Evolutionary conservation across 108 stramenopile species (phyloP), one percentile per base, ranked within the genome.

Genomic region (Fistulifera pelliculosa): DNA sequence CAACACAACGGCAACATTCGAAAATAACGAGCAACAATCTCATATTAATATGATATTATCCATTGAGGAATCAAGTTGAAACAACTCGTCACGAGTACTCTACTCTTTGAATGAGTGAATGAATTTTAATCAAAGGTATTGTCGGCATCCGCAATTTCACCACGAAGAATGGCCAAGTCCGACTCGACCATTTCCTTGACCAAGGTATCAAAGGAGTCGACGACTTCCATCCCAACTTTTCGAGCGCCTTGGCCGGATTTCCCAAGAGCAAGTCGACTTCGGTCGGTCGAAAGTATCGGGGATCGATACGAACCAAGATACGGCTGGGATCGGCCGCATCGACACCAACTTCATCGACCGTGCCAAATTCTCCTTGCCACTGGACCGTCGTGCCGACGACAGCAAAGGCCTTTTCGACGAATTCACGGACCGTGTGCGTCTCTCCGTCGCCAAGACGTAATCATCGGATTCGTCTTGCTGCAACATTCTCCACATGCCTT

Each of bases 401-500:
- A 28, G 58, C 73, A 66, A 96, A 98, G 31, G 94, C 82, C 67
- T 89, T 85, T 59, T 99, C 96, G 38, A 97, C 94, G 67, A 99
- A 97, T 70, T 96, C 95, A 35, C 95, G 82, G 27, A 99, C 98
- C 7, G 94, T 83, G 74, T 96, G 94, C 15, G 93, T 95, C 69
- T 99, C 95, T 55, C 94, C 94, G 98, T 99, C 41, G 96, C 96
- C 39, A 99, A 76, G 22, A 99, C 98, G 66, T 94, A 99, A 69
- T 99, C 98, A 60, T 97, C 96, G 47, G 95, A 68, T 54, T 71
- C 73, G 43, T 99, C 98, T 47, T 76, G 68, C 73, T 99, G 98
- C 43, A 97, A 70, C 96, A 99, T 99, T 70, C 78, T 83, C 98
- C 98, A 99, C 98, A 99, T 99, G 44, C 98, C 98, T 70, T 95